Base-by-base conservation (phyloP, 2,329 filamentous ascomycete genomes). In the Talaromyces sp. region DNA sequence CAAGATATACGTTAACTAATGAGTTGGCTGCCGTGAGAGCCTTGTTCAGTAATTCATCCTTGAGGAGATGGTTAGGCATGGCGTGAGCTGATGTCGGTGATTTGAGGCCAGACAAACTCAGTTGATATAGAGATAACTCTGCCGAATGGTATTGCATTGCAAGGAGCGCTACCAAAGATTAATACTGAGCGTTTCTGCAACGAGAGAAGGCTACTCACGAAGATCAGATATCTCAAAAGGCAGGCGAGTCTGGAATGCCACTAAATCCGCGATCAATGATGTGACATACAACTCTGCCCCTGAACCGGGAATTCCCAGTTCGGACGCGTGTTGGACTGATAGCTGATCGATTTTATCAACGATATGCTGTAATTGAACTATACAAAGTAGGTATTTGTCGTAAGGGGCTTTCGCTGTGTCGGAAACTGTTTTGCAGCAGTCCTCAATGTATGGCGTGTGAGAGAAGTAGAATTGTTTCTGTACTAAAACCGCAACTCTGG, bases 1-100 rank as follows among this genome's bases (percentile, higher is more conserved):
- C 73, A 5, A 79, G 63, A 43, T 77, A 78, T 11, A 74, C 66
- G n/a, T 75, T 72, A 27, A 74, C 51, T 2, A 73, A 65, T 10
- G 68, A 61, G 15, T 70, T 69, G n/a, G 71, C 67, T 8, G 73
- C 68, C 19, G 66, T 61, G 2, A 77, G 70, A 3, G 71, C 70
- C 1, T 66, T 62, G 58, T 43, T 63, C 11, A 68, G 45, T 15
- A 70, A 61, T 17, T 51, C 47, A 29, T 51, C 25, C 5, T 5
- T 51, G 15, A 51, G 47, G 47, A 27, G 22, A 10, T 25, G 6
- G 11, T 15, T 51, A 29, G 22, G 25, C 15, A 13, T 47, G n/a
- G 22, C 15, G 13, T 51, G 25, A 51, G 22, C 47, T 17, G 22
- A 51, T 29, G 6, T 25, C 8, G 19, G 4, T 22, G 43, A 47